Evolutionary conservation across 768 basidiomycete species (phyloP), one percentile per base, ranked within the genome.

Genomic region (Coprinellus aureogranulatus): DNA sequence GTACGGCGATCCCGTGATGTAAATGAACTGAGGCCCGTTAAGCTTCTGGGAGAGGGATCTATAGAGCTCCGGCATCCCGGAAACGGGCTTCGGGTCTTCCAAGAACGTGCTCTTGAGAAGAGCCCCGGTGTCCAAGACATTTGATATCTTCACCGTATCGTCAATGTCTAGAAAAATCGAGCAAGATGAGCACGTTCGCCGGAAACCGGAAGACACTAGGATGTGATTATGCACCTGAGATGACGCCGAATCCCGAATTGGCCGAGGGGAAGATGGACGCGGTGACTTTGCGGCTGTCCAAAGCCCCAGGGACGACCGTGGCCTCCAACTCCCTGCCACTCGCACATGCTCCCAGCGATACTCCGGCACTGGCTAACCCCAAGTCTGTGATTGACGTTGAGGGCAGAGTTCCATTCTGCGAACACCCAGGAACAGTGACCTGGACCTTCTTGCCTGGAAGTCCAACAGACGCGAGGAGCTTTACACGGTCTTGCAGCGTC

Each of bases 41-140:
- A 80, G 71, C 1, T 74, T 71, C 26, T 59, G 57, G 8, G 72
- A 63, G 31, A 79, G 72, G 3, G 74, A 73, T 3, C 62, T 62
- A 61, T 74, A 80, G n/a, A 80, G 67, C 40, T 72, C 69, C 1
- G 77, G 77, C 78, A 80, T 80, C n/a, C 77, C 77, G n/a, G 71
- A 9, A 9, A 80, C 77, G 10, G 75, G 67, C 27, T 64, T 61
- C 2, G 77, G 77, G 45, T 72, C 68, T 22, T 78, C 75, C 44
- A 77, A 62, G 39, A 78, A 67, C 5, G 77, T 78, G 18, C 75
- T 62, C 59, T 75, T 68, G 40, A 73, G 60, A n/a, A 74, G 62
- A 26, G 66, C 63, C 2, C 66, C 53, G 30, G 61, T 72, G 61
- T 78, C 67, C 27, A 77, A 70, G 22, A 71, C 74, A 55, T 78